Percentiles rank a stretch among this genome's conserved stretches.
phyloP scores from a whole-genome alignment of 768 basidiomycete genomes.

The Trametes gibbosa region DNA sequence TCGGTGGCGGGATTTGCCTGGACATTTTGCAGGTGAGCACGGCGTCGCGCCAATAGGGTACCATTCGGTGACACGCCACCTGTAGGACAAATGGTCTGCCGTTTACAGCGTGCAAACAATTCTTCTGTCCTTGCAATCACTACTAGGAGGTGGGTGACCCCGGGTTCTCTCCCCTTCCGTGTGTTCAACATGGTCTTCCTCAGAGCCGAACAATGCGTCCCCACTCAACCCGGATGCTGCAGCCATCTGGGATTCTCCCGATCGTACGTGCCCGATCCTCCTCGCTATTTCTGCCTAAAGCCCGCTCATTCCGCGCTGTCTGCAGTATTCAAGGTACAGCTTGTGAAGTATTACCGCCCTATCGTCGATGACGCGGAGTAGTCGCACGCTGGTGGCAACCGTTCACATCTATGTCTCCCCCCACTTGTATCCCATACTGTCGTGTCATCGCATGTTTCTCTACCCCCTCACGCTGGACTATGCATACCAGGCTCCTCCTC shows the following conservation, averaged over 20 bases:
- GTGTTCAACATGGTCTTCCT: neutral
- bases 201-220: constrained; percentile 92
- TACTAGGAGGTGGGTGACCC: constrained; percentile 68
- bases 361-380: constrained; percentile 36
- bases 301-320: constrained; percentile 4
- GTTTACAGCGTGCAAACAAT: constrained; percentile 92
- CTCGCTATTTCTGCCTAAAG: neutral
- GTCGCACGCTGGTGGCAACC: constrained; percentile 1
- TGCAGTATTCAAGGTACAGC: constrained; percentile 67
- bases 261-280: constrained; percentile 39
- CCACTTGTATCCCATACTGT: constrained; percentile 14
- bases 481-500: constrained; percentile 12
- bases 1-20: constrained; percentile 73
- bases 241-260: constrained; percentile 70
- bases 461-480: constrained; percentile 16
- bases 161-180: neutral
- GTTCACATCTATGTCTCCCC: neutral
- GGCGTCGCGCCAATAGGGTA: neutral
- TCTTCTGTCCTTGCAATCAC: constrained; percentile 80
- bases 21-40: constrained; percentile 75
- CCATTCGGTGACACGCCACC: neutral
- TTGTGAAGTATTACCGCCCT: constrained; percentile 72
- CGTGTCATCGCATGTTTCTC: constrained; percentile 18
- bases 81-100: constrained; percentile 89
- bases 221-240: constrained; percentile 89